A percentile compares a stretch with the other conserved stretches of the same genome.
phyloP scores from a whole-genome alignment of 306 rosid genomes.

The Cucurbita argyrosperma region DNA sequence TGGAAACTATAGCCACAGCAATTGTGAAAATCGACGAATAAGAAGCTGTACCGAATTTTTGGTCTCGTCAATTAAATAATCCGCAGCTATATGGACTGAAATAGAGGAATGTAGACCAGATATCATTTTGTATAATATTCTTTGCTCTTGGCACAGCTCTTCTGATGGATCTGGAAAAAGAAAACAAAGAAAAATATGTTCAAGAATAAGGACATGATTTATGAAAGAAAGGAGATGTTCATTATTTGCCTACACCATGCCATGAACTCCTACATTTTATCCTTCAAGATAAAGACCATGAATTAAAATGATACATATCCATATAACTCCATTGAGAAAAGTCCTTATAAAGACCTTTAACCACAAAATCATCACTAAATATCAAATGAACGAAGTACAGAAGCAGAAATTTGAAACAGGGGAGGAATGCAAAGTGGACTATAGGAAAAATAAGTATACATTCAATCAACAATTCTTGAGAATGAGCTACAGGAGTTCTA shows the following conservation, averaged over 20 bases:
- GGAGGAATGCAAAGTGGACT: neutral
- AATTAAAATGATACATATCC: neutral
- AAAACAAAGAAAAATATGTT: neutral
- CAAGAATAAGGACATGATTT: neutral
- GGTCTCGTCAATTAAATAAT: constrained; percentile 68
- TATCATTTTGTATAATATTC: constrained; percentile 82
- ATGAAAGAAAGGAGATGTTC: neutral
- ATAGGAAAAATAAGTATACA: neutral
- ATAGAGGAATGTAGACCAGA: constrained; percentile 98
- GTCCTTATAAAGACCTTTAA: neutral
- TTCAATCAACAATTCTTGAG: neutral
- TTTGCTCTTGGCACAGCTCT: constrained; percentile 76
- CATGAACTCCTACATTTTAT: neutral
- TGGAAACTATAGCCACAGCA: neutral
- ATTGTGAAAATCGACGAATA: neutral
- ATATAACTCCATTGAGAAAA: neutral
- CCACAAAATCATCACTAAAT: neutral
- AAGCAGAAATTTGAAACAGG: neutral
- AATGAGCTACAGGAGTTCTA: neutral
- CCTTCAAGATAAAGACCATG: neutral
- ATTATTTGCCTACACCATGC: neutral
- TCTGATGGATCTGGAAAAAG: constrained; percentile 54
- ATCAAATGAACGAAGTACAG: neutral
- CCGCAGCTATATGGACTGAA: constrained; percentile 83
- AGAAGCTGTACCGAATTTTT: constrained; percentile 36